phyloP scores from a whole-genome alignment of 352 stramenopile species.

The Phytopythium kandeliae region DNA sequence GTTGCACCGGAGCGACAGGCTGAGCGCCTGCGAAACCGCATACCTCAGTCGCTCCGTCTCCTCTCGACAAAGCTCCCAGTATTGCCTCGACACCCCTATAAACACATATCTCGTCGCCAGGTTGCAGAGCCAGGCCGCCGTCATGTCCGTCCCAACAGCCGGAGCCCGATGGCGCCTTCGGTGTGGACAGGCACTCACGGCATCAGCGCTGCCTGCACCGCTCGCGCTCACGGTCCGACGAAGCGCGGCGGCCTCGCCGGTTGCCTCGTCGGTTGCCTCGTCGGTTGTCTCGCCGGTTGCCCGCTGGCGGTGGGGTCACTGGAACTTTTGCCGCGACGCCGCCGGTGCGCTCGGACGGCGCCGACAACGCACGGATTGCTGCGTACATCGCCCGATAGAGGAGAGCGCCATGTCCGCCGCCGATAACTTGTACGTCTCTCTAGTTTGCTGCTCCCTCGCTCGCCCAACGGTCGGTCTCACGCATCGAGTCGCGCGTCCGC shows the following conservation, averaged over 20 bases:
- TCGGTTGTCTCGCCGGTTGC: no score
- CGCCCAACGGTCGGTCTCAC: not conserved
- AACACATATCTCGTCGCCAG: not conserved
- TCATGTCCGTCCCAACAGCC: no score
- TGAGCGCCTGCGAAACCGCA: not conserved
- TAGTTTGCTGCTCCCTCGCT: no score
- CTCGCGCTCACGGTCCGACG: not conserved
- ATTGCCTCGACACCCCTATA: not conserved
- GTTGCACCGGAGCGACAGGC: not conserved
- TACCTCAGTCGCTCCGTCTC: not conserved
- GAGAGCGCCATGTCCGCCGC: not conserved
- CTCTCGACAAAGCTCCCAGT: not conserved
- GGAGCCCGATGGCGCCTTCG: not conserved
- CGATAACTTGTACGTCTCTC: not conserved
- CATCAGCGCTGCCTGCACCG: not conserved
- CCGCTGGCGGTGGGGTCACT: not conserved
- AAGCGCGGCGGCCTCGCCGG: no score
- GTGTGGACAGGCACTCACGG: not conserved
- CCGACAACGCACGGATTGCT: no score
- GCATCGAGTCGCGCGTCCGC: not conserved
- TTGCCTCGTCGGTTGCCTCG: no score
- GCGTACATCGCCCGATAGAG: no score
- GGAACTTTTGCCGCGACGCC: not conserved
- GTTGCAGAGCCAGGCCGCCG: not conserved
- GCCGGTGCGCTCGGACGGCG: not conserved